Evolutionary conservation across 768 basidiomycete genomes (phyloP).

Genomic region (Lentinula sp.): DNA sequence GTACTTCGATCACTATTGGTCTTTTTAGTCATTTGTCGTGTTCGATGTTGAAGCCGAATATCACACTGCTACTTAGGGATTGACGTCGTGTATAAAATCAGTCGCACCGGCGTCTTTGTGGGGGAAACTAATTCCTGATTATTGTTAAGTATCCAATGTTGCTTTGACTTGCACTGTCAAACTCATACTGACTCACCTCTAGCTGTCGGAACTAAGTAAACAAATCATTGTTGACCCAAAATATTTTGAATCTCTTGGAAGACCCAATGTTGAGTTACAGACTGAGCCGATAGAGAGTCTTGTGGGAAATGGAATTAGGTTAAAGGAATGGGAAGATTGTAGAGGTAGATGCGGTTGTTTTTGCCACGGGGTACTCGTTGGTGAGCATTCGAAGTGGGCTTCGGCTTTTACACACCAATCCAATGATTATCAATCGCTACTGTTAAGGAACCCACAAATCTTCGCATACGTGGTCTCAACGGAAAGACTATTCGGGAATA

Average conservation of each 20-base stretch:
- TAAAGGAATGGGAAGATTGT: no score
- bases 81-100: slow-evolving; percentile 38
- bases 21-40: no score
- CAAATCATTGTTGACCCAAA: slow-evolving; percentile 56
- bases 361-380: no score
- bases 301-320: no score
- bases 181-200: not conserved
- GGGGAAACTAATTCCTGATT: slow-evolving; percentile 42
- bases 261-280: slow-evolving; percentile 37
- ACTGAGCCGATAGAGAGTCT: no score
- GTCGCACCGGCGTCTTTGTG: slow-evolving; percentile 43
- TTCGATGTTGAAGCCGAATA: not conserved
- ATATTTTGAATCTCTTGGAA: slow-evolving; percentile 46
- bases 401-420: no score
- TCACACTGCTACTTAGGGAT: slow-evolving; percentile 19
- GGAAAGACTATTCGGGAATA: slow-evolving; percentile 38
- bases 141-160: slow-evolving; percentile 29
- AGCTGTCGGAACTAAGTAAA: slow-evolving; percentile 61
- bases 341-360: no score
- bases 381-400: no score
- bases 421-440: not conserved
- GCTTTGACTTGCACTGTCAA: no score
- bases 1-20: no score
- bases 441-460: slow-evolving; percentile 27
- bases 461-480: slow-evolving; percentile 35